These are phyloP conservation scores for Paragyromitra xinjiangensis DNA, from an alignment of 495 filamentous ascomycete species.

Conservation along the genomic window DNA sequence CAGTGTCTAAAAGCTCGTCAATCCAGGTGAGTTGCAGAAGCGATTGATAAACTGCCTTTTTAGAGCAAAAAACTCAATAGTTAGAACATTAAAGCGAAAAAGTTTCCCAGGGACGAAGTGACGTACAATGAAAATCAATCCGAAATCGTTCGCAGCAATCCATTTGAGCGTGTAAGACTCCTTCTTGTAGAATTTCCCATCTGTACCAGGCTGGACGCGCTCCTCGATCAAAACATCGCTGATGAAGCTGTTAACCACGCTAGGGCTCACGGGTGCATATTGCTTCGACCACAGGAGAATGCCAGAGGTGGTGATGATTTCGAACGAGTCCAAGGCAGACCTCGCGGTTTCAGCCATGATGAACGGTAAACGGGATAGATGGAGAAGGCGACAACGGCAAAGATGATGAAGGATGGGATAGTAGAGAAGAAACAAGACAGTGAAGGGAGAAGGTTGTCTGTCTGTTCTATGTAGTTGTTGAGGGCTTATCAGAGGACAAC, in stretches of 20 bases:
- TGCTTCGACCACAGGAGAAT: conserved; percentile 95
- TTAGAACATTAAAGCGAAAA: conserved; percentile 41
- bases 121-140: conserved; percentile 93
- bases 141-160: conserved; percentile 88
- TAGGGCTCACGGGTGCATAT: conserved; percentile 78
- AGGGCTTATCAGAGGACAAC: conserved; percentile 43
- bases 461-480: not conserved
- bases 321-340: conserved; percentile 80
- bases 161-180: conserved; percentile 96
- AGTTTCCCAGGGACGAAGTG: conserved; percentile 19
- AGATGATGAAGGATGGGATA: not conserved
- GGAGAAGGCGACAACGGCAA: not conserved
- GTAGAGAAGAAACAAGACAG: conserved; percentile 14
- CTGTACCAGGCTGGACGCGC: conserved; percentile 70
- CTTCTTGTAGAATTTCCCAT: conserved; percentile 76
- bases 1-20: conserved; percentile 93
- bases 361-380: not conserved
- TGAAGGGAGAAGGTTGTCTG: not conserved
- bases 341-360: conserved; percentile 53
- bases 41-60: conserved; percentile 93
- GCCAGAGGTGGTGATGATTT: conserved; percentile 93
- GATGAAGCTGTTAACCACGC: conserved; percentile 92
- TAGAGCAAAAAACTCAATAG: conserved; percentile 24
- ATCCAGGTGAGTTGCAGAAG: conserved; percentile 95
- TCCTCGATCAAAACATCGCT: conserved; percentile 97